Conservation (phyloP, 1,284 basidiomycete species). For the Sphagnurus paluster region DNA sequence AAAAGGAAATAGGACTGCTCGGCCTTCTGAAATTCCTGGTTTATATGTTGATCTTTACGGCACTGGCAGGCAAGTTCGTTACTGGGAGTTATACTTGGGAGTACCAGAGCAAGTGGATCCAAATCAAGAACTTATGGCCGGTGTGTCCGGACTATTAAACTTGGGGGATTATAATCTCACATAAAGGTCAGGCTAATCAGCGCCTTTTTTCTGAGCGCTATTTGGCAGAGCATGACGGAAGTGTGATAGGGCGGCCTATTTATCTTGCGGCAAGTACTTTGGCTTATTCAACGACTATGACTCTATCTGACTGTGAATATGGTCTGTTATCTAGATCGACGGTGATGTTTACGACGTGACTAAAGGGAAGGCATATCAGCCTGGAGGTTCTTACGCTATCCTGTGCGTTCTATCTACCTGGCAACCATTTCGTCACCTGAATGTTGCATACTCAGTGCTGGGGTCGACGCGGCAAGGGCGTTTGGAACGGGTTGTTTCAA, state of each 20-base stretch:
- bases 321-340: conserved; percentile 62
- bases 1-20: conserved; percentile 61
- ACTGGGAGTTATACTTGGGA: conserved; percentile 83
- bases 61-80: conserved; percentile 76
- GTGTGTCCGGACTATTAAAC: conserved; percentile 36
- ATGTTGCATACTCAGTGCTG: conserved; percentile 57
- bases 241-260: conserved; percentile 65
- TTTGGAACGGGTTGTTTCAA: conserved; percentile 94
- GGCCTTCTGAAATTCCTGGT: conserved; percentile 71
- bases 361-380: conserved; percentile 82
- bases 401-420: conserved; percentile 54
- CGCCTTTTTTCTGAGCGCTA: conserved; percentile 72
- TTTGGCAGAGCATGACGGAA: conserved; percentile 78
- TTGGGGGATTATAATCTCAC: conserved; percentile 5
- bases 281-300: conserved; percentile 10
- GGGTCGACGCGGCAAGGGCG: conserved; percentile 84
- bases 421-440: conserved; percentile 13
- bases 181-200: conserved; percentile 47
- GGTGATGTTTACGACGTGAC: conserved; percentile 94
- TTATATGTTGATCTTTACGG: conserved; percentile 49
- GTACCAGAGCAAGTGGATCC: conserved; percentile 59
- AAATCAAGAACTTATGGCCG: conserved; percentile 61
- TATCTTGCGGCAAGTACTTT: conserved; percentile 74
- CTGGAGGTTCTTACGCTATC: conserved; percentile 83
- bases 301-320: conserved; percentile 14